Evolutionary conservation across 192 early-diverging fungal species (phyloP), one percentile per base, ranked within the genome.

Genomic region (Backusella liffmaniae): DNA sequence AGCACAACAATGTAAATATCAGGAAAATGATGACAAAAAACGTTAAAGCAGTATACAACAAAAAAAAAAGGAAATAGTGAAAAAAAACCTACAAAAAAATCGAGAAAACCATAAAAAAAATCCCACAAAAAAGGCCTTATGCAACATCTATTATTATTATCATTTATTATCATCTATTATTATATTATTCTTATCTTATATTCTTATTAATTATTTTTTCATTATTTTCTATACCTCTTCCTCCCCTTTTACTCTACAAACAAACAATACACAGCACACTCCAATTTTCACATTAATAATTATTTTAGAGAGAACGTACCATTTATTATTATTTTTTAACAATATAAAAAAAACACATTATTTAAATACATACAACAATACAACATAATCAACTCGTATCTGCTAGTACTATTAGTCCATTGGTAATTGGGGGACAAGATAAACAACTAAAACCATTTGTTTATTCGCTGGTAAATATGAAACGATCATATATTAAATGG

Each of bases 11-110:
- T 42, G 51, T 62, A 62, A 41, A 62, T 67, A 67, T 46, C 62
- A 34, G n/a, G 73, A 74, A 39, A 65, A 67, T 41, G 62, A 74
- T 44, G 59, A 74, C 30, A 66, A 74, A 65, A 74, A 74, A 16
- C 73, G 65, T n/a, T 62, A 29, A 29, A 49, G n/a, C 46, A 49
- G 16, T n/a, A n/a, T 5, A n/a, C 46, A 18, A n/a, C 18, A 18
- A 18, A 49, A 49, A 49, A 49, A n/a, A 49, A 49, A 49, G 18
- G 42, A 44, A 16, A 10, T 56, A 56, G 51, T 6, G 21, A 56
- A 23, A 26, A 21, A 56, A 56, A 9, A 21, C 0, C 12, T 21
- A 56, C 53, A 56, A 56, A 23, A 56, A 56, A 53, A 53, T 23
- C 5, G n/a, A 23, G 6, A 53, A 53, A 53, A 53, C 15, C 4